Evolutionary conservation across 768 basidiomycete genomes (phyloP).

Genomic region (Mycena epipterygia): DNA sequence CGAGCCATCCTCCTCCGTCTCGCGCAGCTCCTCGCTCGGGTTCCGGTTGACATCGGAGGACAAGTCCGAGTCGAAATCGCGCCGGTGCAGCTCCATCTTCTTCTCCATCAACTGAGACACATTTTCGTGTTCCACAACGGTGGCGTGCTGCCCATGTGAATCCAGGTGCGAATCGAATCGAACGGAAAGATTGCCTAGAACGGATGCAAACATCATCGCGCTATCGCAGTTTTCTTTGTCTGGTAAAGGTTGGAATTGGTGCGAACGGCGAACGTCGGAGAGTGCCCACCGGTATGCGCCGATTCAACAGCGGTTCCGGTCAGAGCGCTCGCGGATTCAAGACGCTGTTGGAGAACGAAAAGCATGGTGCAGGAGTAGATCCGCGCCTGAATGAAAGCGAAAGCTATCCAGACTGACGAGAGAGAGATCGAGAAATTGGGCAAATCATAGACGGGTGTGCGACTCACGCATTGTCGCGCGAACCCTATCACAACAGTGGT

Average conservation of each 20-base stretch:
- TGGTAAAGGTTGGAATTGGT: background rate
- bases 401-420: conserved; percentile 21
- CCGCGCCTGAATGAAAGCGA: conserved; percentile 21
- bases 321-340: background rate
- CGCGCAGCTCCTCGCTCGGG: conserved; percentile 25
- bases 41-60: conserved; percentile 25
- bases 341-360: conserved; percentile 14
- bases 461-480: conserved; percentile 9
- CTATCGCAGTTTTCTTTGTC: background rate
- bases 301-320: background rate
- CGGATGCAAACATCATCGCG: background rate
- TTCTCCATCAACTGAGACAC: conserved; percentile 28
- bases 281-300: background rate
- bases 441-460: background rate
- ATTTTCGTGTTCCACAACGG: conserved; percentile 26
- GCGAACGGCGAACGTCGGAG: background rate
- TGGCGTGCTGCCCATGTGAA: background rate
- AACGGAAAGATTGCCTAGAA: background rate
- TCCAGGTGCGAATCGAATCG: too few relatives aligned
- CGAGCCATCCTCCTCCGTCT: conserved; percentile 8
- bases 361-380: conserved; percentile 31
- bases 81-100: conserved; percentile 15
- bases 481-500: background rate
- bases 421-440: background rate
- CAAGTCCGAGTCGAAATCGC: conserved; percentile 17